Conservation (phyloP, 441 rosid genomes). For the Pelargonium exstipulatum region DNA sequence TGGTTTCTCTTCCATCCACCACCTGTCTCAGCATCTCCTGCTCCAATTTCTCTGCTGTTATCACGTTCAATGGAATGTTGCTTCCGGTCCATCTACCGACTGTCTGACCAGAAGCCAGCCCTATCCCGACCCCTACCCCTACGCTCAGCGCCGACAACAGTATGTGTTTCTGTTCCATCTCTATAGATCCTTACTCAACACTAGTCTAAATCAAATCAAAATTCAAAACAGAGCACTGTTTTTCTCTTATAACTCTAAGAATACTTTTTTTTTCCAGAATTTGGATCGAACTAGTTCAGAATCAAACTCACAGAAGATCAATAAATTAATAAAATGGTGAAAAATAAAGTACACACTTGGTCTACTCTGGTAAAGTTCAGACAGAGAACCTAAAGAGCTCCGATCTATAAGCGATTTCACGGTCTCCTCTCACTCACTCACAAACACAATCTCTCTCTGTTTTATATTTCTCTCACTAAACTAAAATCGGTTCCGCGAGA, state of each 20-base stretch:
- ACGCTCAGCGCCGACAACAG: conserved; percentile 57
- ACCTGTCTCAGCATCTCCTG: conserved; percentile 52
- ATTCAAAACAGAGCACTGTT: background rate
- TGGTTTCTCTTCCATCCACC: conserved; percentile 56
- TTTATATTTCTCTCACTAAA: background rate
- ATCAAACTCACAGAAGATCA: background rate
- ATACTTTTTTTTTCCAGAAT: background rate
- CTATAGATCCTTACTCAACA: background rate
- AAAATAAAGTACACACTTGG: background rate
- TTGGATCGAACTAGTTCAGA: background rate
- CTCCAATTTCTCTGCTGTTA: conserved; percentile 47
- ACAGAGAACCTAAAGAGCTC: background rate
- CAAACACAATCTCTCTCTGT: background rate
- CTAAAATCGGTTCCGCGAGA: background rate
- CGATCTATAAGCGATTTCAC: background rate
- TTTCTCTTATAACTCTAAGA: background rate
- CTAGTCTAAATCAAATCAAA: too few species aligned
- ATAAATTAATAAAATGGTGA: background rate
- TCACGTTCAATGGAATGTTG: conserved; percentile 22
- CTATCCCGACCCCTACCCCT: conserved; percentile 69
- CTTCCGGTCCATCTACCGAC: conserved; percentile 44
- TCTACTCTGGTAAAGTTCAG: background rate
- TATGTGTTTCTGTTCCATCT: conserved; percentile 62
- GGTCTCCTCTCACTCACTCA: conserved; percentile 1
- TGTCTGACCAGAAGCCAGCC: conserved; percentile 57